These are phyloP conservation scores for Botrytis hyacinthi DNA, from an alignment of 2,329 filamentous ascomycete species.

Conservation along the genomic window DNA sequence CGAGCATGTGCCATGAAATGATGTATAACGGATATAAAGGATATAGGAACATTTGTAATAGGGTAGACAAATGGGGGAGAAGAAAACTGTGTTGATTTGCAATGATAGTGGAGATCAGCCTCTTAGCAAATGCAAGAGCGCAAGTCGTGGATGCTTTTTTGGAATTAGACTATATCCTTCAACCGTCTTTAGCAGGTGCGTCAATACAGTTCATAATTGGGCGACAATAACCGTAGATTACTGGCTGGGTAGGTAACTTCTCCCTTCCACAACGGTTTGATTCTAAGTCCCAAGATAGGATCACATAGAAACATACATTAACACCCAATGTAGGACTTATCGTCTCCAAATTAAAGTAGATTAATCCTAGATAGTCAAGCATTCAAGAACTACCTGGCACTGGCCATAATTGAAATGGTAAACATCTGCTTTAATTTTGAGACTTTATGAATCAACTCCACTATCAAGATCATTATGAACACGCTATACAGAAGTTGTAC, in stretches of 20 bases:
- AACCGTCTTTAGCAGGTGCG: not conserved
- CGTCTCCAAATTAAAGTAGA: not conserved
- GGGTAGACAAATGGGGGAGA: not conserved
- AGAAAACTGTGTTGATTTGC: not conserved
- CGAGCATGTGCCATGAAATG: not conserved
- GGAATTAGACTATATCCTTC: not conserved
- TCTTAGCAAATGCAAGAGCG: not conserved
- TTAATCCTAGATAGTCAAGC: not conserved
- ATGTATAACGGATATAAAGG: not conserved
- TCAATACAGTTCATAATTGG: not conserved
- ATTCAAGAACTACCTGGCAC: not conserved
- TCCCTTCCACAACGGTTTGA: no score
- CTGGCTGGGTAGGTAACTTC: not conserved
- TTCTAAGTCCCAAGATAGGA: not conserved
- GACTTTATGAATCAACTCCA: not conserved
- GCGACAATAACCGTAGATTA: not conserved
- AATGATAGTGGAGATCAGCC: not conserved
- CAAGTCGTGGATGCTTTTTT: slow-evolving; percentile 7
- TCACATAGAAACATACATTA: not conserved
- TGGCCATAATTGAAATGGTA: not conserved
- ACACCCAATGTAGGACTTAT: not conserved
- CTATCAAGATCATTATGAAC: slow-evolving; percentile 22
- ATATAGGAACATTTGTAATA: not conserved
- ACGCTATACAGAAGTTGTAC: slow-evolving; percentile 30
- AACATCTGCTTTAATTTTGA: not conserved